A percentile compares a stretch with the other conserved stretches of the same genome.
phyloP scores from a whole-genome alignment of 805 yeast species.

The Myxozyma neotropica region DNA sequence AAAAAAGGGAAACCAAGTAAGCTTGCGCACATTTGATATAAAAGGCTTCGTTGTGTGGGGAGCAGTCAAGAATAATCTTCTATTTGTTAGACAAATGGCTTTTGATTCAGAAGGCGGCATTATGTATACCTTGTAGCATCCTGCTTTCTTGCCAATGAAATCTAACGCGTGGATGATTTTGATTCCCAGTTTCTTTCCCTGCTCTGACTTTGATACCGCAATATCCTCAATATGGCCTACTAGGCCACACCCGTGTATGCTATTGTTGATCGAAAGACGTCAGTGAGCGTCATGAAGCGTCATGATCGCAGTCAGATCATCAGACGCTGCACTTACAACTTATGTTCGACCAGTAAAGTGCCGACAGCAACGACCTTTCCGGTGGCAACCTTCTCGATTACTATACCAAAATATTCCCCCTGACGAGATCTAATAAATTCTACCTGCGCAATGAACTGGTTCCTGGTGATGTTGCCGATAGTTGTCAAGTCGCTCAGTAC shows the following conservation, averaged over 20 bases:
- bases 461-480: conserved; percentile 69
- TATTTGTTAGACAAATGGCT: background rate
- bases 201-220: conserved; percentile 71
- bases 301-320: background rate
- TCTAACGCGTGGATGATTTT: conserved; percentile 64
- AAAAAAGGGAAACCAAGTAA: background rate
- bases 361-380: conserved; percentile 80
- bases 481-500: conserved; percentile 73
- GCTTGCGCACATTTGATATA: conserved; percentile 82
- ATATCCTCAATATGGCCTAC: conserved; percentile 97
- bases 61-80: conserved; percentile 73
- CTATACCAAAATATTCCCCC: conserved; percentile 67
- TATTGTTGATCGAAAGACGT: background rate
- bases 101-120: background rate
- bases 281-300: background rate
- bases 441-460: conserved; percentile 55
- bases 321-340: conserved; percentile 45
- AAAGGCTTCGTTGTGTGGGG: conserved; percentile 75
- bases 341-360: conserved; percentile 73
- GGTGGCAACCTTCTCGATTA: conserved; percentile 54
- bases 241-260: conserved; percentile 76
- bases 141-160: conserved; percentile 56
- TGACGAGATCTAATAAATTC: conserved; percentile 58
- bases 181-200: conserved; percentile 81
- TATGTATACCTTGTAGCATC: conserved; percentile 74